Conservation (phyloP, 345 rosid genomes). For the Eucalyptus lansdowneana region DNA sequence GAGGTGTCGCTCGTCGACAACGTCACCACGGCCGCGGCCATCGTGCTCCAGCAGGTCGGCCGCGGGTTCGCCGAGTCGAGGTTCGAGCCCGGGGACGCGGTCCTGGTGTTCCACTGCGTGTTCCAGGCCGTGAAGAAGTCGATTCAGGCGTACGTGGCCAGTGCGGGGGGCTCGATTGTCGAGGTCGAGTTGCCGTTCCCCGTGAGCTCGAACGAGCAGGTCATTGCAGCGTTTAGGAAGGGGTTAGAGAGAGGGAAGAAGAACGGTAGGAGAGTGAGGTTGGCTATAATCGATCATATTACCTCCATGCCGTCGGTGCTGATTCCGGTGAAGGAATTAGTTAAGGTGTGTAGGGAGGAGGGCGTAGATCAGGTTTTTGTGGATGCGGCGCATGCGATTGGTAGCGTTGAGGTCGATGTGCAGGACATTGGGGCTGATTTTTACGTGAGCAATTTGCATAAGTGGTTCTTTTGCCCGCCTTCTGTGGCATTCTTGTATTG, state of each 20-base stretch:
- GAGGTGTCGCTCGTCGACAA: constrained; percentile 89
- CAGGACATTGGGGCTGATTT: constrained; percentile 91
- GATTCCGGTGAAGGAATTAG: constrained; percentile 66
- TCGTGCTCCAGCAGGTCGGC: constrained; percentile 60
- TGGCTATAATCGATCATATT: constrained; percentile 90
- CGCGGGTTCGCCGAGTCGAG: constrained; percentile 63
- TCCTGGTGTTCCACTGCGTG: constrained; percentile 82
- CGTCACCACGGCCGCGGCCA: constrained; percentile 91
- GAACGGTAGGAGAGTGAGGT: constrained; percentile 56
- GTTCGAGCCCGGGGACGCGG: constrained; percentile 57
- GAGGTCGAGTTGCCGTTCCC: constrained; percentile 90
- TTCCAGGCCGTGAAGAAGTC: constrained; percentile 81
- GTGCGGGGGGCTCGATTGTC: constrained; percentile 73
- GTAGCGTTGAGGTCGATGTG: constrained; percentile 78
- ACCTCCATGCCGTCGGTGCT: constrained; percentile 90
- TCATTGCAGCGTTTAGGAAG: constrained; percentile 41
- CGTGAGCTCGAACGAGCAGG: constrained; percentile 43
- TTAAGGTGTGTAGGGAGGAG: constrained; percentile 69
- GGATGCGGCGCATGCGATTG: constrained; percentile 91
- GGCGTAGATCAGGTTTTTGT: constrained; percentile 88
- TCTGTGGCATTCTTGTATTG: constrained; percentile 81
- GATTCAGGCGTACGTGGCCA: constrained; percentile 74
- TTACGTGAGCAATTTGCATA: constrained; percentile 74
- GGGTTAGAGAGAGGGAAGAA: constrained; percentile 53
- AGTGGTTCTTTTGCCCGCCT: constrained; percentile 96